Evolutionary conservation across 2,329 filamentous ascomycete genomes (phyloP), one percentile per base, ranked within the genome.

Genomic region (Erysiphe neolycopersici): DNA sequence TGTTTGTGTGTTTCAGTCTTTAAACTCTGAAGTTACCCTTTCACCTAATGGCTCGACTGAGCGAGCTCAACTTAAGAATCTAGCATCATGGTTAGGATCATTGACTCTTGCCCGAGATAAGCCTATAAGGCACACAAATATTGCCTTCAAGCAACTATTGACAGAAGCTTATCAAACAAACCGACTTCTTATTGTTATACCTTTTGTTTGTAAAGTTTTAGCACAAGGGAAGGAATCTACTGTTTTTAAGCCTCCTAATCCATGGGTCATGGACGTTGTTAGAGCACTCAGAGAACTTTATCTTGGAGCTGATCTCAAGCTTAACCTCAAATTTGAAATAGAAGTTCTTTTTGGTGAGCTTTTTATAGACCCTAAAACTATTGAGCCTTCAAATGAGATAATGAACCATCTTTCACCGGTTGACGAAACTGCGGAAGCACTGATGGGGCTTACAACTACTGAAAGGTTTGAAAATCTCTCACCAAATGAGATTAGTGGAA

Each of bases 261-360:
- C 89, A 1, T 98, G 89, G 89, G 60, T 94, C 38, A 92, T 94
- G 80, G 89, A 98, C 53, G 89, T 98, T 44, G 73, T 98, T 44
- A 73, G 81, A 49, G 66, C 95, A 8, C 68, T 98, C 32, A 81
- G 93, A 53, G 91, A 98, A 56, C 68, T 98, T 4, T 98, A 98
- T 55, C 79, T 93, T 54, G 79, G 80, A 53, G 83, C 82, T 13
- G 87, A 94, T 52, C 65, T 98, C 45, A 95, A 95, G 59, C 70
- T 98, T 33, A 95, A 95, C 52, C 75, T 93, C 43, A 98, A 95
- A 54, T 98, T 98, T 53, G 89, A 98, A 59, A 95, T 98, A 46
- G 89, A 98, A 60, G 85, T 98, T 22, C 68, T 98, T 19, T 98
- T 85, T 65, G 91, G 91, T 57, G 85, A 85, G 12, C 65, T 98